Evolutionary conservation across 306 rosid genomes (phyloP), one percentile per base, ranked within the genome.

Genomic region (Erythrophleum fordii): DNA sequence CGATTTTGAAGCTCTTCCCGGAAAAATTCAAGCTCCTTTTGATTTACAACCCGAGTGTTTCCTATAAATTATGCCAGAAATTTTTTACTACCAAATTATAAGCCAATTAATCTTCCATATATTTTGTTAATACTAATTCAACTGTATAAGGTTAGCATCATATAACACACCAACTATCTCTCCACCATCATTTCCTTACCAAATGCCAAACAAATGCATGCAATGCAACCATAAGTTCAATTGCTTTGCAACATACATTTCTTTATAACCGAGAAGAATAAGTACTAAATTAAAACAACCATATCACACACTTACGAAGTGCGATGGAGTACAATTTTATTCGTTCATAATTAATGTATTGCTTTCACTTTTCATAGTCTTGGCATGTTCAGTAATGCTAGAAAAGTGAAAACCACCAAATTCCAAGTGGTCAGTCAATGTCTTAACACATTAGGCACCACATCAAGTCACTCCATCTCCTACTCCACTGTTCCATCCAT

Each of bases 21-120:
- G 72, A 91, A 93, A 61, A 90, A 56, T 77, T 93, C 97, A 31
- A 95, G 96, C 89, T 91, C 87, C 65, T 93, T 89, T 88, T 93
- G 99, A 69, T 85, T 83, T 22, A 90, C 94, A 75, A 91, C 96
- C 64, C 98, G 87, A 59, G 97, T 91, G 77, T 90, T 90, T 55
- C 88, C 97, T 95, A 45, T 14, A 34, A 34, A 79, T 41, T 79
- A 82, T 60, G 78, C 62, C 70, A 28, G 42, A 56, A 22, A 29
- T 0, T 25, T n/a, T 9, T 80, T 4, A 45, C 62, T 11, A 26
- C 13, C 58, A 34, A 55, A 75, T 10, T 29, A 13, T n/a, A 55
- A 29, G 18, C 26, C 14, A 11, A 42, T 14, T 51, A 11, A 22
- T 35, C 16, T 51, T 8, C 37, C 23, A 69, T 69, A 42, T n/a